These are phyloP conservation scores for Candida chauliodis DNA, from an alignment of 805 yeast species.

Conservation along the genomic window DNA sequence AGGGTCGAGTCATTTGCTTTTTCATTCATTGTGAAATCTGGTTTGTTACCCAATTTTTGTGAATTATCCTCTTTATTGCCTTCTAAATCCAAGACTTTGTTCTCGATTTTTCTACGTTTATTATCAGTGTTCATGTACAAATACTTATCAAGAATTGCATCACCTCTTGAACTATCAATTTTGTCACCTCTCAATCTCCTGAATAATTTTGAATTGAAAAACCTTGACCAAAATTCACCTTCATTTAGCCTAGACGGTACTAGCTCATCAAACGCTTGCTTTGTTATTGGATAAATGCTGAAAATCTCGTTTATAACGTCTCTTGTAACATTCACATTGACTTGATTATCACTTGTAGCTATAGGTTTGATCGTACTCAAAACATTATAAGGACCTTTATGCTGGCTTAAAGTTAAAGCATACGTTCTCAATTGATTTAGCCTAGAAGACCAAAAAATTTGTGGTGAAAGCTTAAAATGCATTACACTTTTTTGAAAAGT, in stretches of 20 bases:
- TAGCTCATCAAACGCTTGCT: conserved; percentile 81
- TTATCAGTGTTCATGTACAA: conserved; percentile 58
- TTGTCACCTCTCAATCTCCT: conserved; percentile 87
- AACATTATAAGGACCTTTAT: conserved; percentile 90
- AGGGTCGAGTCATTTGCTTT: conserved; percentile 63
- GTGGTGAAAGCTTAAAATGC: conserved; percentile 67
- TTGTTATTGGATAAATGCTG: conserved; percentile 87
- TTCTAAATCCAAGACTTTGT: conserved; percentile 69
- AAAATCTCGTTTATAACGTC: conserved; percentile 88
- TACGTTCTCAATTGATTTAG: conserved; percentile 76
- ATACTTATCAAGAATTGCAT: conserved; percentile 80
- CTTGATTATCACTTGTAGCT: conserved; percentile 88
- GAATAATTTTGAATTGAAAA: conserved; percentile 85
- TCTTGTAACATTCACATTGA: conserved; percentile 86
- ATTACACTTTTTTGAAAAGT: conserved; percentile 88
- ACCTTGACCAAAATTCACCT: conserved; percentile 94
- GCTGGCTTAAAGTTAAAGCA: conserved; percentile 81
- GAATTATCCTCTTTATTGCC: conserved; percentile 84
- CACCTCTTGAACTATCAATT: conserved; percentile 73
- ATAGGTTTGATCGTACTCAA: conserved; percentile 91
- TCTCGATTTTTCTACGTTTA: conserved; percentile 40
- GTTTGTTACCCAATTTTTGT: conserved; percentile 69
- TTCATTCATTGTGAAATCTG: conserved; percentile 78
- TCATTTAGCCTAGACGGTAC: conserved; percentile 81
- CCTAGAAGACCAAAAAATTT: conserved; percentile 84